A percentile compares a stretch with the other conserved stretches of the same genome.
These are phyloP conservation scores for Aegle marmelos DNA, from an alignment of 345 rosid genomes.

Conservation along the genomic window DNA sequence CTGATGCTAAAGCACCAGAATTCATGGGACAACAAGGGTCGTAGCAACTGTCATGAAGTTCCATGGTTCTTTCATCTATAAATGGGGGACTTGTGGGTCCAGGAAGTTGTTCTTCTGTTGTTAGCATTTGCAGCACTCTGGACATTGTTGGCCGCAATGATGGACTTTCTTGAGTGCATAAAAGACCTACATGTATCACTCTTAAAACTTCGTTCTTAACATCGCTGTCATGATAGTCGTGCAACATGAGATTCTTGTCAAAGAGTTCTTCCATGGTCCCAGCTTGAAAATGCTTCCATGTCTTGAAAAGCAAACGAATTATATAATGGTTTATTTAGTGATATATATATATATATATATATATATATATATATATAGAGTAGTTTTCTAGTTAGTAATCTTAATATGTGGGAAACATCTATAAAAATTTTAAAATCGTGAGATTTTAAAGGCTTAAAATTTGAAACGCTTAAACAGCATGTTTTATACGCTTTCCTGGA, in stretches of 20 bases:
- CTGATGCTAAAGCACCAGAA: conserved; percentile 45
- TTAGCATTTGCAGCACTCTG: conserved; percentile 66
- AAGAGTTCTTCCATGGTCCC: conserved; percentile 63
- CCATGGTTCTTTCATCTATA: conserved; percentile 80
- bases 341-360: neutral
- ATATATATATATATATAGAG: too few relatives aligned
- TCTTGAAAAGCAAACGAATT: conserved; percentile 26
- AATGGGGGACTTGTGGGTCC: conserved; percentile 81
- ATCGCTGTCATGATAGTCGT: conserved; percentile 34
- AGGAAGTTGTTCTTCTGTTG: conserved; percentile 59
- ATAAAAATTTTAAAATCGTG: too few relatives aligned
- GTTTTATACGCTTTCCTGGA: too few relatives aligned
- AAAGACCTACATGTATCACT: conserved; percentile 69
- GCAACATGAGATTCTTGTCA: conserved; percentile 61
- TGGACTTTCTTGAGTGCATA: conserved; percentile 78
- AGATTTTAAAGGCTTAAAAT: too few relatives aligned
- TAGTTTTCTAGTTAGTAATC: too few relatives aligned
- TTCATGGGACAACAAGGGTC: conserved; percentile 35
- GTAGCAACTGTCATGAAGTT: conserved; percentile 47
- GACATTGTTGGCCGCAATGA: conserved; percentile 79
- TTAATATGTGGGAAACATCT: too few relatives aligned
- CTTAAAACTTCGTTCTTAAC: conserved; percentile 56
- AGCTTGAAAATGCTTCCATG: conserved; percentile 75
- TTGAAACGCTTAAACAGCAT: too few relatives aligned
- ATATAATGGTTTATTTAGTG: neutral